Conservation (phyloP, 75 land plant species). For the Adiantum capillusveneris region DNA sequence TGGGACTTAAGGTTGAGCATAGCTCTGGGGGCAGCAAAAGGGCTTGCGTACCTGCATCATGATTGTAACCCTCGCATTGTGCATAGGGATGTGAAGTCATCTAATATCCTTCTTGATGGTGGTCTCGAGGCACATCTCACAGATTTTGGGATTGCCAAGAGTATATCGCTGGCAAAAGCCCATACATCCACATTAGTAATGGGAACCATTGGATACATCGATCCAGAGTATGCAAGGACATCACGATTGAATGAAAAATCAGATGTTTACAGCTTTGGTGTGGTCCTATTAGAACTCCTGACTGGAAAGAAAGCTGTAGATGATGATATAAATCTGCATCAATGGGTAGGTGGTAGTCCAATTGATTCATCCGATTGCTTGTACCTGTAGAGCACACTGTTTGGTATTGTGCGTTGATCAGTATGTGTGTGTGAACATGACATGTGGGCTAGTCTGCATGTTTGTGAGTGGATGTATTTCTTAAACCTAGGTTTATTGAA, state of each 20-base stretch:
- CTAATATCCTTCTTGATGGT: conserved; percentile 85
- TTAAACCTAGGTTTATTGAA: no score
- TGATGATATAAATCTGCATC: conserved; percentile 77
- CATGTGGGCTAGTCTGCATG: no score
- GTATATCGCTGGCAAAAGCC: conserved; percentile 45
- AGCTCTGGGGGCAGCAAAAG: conserved; percentile 92
- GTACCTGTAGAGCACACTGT: background rate
- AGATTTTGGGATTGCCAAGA: conserved; percentile 96
- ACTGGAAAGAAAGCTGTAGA: conserved; percentile 95
- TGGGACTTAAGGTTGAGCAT: conserved; percentile 85
- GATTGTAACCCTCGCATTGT: conserved; percentile 91
- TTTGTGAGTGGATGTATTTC: no score
- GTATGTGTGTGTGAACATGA: no score
- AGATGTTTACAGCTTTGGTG: conserved; percentile 93
- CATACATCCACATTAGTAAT: conserved; percentile 81
- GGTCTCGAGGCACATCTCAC: conserved; percentile 85
- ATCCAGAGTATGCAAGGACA: conserved; percentile 95
- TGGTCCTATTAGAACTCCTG: conserved; percentile 87
- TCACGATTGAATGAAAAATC: conserved; percentile 90
- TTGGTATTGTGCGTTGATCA: no score
- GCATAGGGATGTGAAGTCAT: conserved; percentile 92
- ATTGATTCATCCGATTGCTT: background rate
- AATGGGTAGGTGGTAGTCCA: conserved; percentile 75
- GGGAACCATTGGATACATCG: conserved; percentile 98
- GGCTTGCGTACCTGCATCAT: conserved; percentile 91